A percentile compares a stretch with the other conserved stretches of the same genome.
Conservation (phyloP, 2,329 filamentous ascomycete genomes). For the Stagonosporopsis cucurbitacearum region DNA sequence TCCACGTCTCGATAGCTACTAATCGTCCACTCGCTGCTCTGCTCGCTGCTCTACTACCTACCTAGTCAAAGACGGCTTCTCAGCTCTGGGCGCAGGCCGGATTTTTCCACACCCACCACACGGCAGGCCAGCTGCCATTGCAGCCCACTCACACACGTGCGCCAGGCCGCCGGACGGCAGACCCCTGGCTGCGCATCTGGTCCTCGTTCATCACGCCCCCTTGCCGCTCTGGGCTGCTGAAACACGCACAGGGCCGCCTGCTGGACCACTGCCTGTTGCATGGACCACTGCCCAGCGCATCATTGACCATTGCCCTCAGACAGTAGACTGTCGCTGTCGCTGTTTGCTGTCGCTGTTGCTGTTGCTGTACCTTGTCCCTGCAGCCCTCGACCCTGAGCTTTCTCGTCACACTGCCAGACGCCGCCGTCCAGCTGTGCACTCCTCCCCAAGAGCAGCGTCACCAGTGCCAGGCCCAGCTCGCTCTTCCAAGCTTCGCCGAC, state of each 20-base stretch:
- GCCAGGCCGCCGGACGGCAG: conserved; percentile 12
- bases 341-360: too few relatives aligned
- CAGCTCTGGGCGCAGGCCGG: background rate
- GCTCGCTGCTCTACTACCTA: conserved; percentile 1
- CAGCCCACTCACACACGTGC: conserved; percentile 10
- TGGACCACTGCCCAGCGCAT: too few relatives aligned
- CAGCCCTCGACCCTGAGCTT: conserved; percentile 11
- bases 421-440: background rate
- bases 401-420: background rate
- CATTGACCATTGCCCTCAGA: background rate
- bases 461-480: background rate
- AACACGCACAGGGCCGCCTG: conserved; percentile 29
- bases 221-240: conserved; percentile 34
- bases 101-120: too few relatives aligned
- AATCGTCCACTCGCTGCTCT: background rate
- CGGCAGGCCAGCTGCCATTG: background rate
- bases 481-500: too few relatives aligned
- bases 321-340: too few relatives aligned
- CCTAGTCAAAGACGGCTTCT: background rate
- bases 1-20: background rate
- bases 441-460: conserved; percentile 6
- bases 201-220: conserved; percentile 28
- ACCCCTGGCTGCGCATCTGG: conserved; percentile 26
- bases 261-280: background rate
- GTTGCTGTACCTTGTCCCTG: too few relatives aligned